Conservation (phyloP, 768 basidiomycete genomes). For the Tylopilus subfusipes region DNA sequence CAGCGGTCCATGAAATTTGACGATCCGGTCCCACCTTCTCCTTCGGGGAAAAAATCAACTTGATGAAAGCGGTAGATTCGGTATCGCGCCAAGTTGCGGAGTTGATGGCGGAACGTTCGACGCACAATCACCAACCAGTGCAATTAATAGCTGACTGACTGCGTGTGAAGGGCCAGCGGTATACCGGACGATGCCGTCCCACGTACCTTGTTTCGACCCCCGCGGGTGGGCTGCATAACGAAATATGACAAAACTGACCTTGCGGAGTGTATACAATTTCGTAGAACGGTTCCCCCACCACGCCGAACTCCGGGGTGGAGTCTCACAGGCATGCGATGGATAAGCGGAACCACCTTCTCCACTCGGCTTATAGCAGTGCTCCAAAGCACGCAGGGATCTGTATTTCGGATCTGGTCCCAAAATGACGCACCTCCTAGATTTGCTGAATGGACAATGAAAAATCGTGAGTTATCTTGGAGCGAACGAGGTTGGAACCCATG, state of each 20-base stretch:
- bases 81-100: not conserved
- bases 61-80: not conserved
- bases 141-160: not conserved
- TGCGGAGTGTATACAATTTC: not conserved
- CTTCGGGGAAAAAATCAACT: not conserved
- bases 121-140: not conserved
- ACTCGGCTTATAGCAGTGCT: not conserved
- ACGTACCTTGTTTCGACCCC: conserved; percentile 1
- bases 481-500: too few species aligned
- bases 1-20: conserved; percentile 6
- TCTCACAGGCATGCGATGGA: not conserved
- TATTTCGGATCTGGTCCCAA: not conserved
- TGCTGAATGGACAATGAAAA: not conserved
- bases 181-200: not conserved
- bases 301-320: not conserved
- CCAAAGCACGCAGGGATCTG: not conserved
- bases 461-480: not conserved
- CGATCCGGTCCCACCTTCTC: conserved; percentile 5
- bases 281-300: not conserved
- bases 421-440: not conserved
- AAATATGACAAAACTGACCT: not conserved
- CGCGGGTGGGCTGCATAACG: too few species aligned
- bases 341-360: not conserved
- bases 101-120: conserved; percentile 1
- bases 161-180: not conserved